Base-by-base conservation (phyloP, 441 rosid species). In the Erysimum pusillum region DNA sequence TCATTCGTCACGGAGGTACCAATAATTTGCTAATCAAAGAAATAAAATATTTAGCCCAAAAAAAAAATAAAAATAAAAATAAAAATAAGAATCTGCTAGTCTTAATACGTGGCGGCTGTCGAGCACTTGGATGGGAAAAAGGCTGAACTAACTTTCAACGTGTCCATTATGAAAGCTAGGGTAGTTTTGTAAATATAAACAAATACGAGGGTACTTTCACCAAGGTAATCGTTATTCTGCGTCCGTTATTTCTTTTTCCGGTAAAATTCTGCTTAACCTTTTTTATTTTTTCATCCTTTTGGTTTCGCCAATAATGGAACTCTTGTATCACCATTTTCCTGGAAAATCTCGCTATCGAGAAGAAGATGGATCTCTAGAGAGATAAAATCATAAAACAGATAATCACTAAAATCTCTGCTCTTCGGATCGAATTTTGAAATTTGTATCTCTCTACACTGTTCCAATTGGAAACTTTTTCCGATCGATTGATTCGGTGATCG, bases 181-280 rank as follows among this genome's bases (percentile, higher is more conserved):
- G 17, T 68, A 39, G 2, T 31, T 0, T 4, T 13, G 34, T 17
- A 75, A 75, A 67, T 51, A 67, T 2, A 0, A 4, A 75, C 8
- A 5, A 38, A 8, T 14, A 2, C 0, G 10, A 61, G 84, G 83
- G 63, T 36, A 60, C 2, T 31, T 74, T n/a, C 14, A 25, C 7
- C 0, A 14, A 3, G 15, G 12, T 32, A 38, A 54, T 69, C 59
- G 79, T 77, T 77, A 65, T 76, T 82, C 80, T 73, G 67, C 72
- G 63, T 63, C 20, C n/a, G 9, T 17, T 9, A 17, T 10, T 17
- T 59, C 10, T 52, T 38, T 48, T 52, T 31, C 54, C 45, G 54
- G 76, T 63, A 52, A 63, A 73, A 9, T 73, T 18, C 25, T 4
- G 63, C 7, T 15, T 44, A 10, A 4, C 20, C 7, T 42, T 11